A percentile compares a stretch with the other conserved stretches of the same genome.
phyloP scores from a whole-genome alignment of 2,329 filamentous ascomycete species.

The Clarireedia hainanense region DNA sequence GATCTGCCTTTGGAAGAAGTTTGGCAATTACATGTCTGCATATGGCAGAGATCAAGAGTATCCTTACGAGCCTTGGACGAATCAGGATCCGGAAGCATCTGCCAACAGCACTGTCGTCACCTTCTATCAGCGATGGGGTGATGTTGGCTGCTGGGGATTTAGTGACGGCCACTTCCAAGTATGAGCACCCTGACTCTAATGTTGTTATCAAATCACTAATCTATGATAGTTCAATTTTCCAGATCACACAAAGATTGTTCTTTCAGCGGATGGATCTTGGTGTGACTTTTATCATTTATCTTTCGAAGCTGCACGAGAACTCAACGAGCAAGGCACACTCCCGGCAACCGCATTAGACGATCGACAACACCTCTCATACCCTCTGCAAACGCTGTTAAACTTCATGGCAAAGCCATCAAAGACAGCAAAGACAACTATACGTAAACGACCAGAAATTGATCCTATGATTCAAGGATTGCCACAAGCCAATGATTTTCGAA shows the following conservation, averaged over 20 bases:
- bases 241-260: conserved; percentile 77
- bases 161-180: conserved; percentile 72
- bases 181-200: conserved; percentile 17
- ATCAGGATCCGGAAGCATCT: not conserved
- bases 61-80: conserved; percentile 39
- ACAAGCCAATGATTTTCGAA: conserved; percentile 62
- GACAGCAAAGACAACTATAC: conserved; percentile 39
- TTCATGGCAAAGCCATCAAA: conserved; percentile 43
- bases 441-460: conserved; percentile 52
- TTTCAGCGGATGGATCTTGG: conserved; percentile 66
- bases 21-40: conserved; percentile 66
- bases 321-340: conserved; percentile 58
- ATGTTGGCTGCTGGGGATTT: conserved; percentile 76
- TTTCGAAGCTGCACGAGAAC: conserved; percentile 58
- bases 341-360: conserved; percentile 63
- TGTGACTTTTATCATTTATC: conserved; percentile 73
- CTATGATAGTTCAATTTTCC: conserved; percentile 68
- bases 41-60: conserved; percentile 64
- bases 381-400: conserved; percentile 66
- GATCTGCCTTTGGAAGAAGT: conserved; percentile 64
- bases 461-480: conserved; percentile 56
- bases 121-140: conserved; percentile 75
- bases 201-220: conserved; percentile 13
- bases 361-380: conserved; percentile 63
- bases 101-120: conserved; percentile 52